Base-by-base conservation (phyloP, 345 rosid species). In the Barbarea vulgaris region DNA sequence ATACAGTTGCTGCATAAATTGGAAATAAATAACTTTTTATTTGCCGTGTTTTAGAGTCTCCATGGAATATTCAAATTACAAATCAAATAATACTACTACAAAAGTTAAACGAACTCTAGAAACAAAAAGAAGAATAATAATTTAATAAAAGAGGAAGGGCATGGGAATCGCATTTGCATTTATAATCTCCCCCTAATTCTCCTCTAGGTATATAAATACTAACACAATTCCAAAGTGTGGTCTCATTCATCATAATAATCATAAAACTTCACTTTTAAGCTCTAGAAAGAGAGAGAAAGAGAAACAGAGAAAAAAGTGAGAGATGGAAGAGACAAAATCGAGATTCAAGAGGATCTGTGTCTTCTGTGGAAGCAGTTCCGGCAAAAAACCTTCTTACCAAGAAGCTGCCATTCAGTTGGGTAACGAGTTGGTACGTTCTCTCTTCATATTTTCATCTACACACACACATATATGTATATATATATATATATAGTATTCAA, bases 311-410 rank as follows among this genome's bases (percentile, higher is more conserved):
- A 54, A 6, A 52, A 28, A 60, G 27, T 33, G 21, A 48, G 63
- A 61, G 7, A 84, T 83, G 88, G 87, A 84, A 71, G 81, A 81
- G 72, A 78, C 82, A 65, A 82, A 82, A 77, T 87, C 98, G 0
- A 88, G 93, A 83, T 93, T 93, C 73, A 64, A 79, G 76, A 86
- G 96, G 82, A 86, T 93, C 64, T 93, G 98, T 79, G 98, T 93
- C 51, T 93, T 93, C 48, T 90, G 96, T 61, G 95, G 96, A 13
- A 93, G 96, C 85, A 84, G 88, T 76, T 77, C 94, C 0, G 95
- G 98, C 56, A 93, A 88, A 77, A 93, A 87, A 76, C 21, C 86
- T 61, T 85, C 87, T 77, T 93, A 93, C 72, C 96, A 86, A 67
- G 93, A 88, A 78, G 95, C 98, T 21, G 96, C 98, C 1, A 80